phyloP scores from a whole-genome alignment of 2,329 filamentous ascomycete species.

The Trichoderma koningiopsis region DNA sequence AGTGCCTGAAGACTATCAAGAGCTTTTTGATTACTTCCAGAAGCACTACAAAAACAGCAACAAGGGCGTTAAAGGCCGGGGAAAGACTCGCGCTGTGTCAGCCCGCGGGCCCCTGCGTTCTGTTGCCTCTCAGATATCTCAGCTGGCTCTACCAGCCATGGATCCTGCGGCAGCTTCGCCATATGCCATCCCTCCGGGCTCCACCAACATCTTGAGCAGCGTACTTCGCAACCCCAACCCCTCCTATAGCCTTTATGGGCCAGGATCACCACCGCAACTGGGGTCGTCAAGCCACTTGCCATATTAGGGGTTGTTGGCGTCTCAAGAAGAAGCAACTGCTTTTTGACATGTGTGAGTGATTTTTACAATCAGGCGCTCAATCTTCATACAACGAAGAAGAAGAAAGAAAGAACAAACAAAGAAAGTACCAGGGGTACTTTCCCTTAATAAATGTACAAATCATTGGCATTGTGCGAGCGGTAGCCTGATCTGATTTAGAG shows the following conservation, averaged over 20 bases:
- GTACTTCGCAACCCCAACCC: slow-evolving; percentile 37
- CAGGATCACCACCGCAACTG: slow-evolving; percentile 43
- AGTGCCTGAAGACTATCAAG: slow-evolving; percentile 67
- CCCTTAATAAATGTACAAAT: neutral
- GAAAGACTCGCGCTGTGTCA: slow-evolving; percentile 74
- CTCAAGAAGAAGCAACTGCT: neutral
- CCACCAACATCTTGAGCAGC: slow-evolving; percentile 34
- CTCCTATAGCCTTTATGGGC: slow-evolving; percentile 50
- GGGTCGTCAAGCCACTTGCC: slow-evolving; percentile 47
- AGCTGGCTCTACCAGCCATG: slow-evolving; percentile 36
- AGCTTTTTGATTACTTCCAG: slow-evolving; percentile 82
- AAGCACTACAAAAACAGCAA: slow-evolving; percentile 96
- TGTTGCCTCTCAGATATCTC: slow-evolving; percentile 29
- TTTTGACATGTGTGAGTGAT: neutral
- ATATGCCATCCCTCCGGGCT: slow-evolving; percentile 39
- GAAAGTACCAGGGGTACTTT: neutral
- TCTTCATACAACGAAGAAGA: neutral
- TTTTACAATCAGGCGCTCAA: neutral
- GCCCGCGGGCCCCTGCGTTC: slow-evolving; percentile 33
- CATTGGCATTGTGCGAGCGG: no score
- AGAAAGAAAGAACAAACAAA: neutral
- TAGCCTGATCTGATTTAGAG: neutral
- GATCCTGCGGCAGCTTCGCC: slow-evolving; percentile 36
- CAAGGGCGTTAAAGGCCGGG: slow-evolving; percentile 95
- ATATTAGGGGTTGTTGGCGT: slow-evolving; percentile 38